A percentile compares a stretch with the other conserved stretches of the same genome.
phyloP scores from a whole-genome alignment of 306 rosid genomes.

The Mimosa pudica region DNA sequence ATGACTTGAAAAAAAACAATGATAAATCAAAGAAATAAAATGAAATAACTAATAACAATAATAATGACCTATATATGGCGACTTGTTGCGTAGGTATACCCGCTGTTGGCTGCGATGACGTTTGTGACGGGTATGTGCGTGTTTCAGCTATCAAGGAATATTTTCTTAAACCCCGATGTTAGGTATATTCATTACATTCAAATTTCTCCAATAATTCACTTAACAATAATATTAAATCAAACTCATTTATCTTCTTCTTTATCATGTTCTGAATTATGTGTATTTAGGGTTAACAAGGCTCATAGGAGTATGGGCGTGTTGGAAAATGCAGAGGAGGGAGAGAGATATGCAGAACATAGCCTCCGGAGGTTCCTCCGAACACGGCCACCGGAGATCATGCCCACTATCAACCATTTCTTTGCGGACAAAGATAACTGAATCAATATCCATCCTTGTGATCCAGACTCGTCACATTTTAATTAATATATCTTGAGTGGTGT shows the following conservation, averaged over 20 bases:
- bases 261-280: conserved; percentile 23
- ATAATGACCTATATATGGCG: too few relatives aligned
- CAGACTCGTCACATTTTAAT: not conserved
- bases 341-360: conserved; percentile 68
- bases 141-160: conserved; percentile 69
- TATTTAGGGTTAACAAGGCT: conserved; percentile 58
- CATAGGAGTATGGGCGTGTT: conserved; percentile 61
- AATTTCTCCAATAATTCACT: not conserved
- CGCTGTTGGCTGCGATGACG: conserved; percentile 80
- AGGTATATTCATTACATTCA: conserved; percentile 49
- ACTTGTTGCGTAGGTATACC: conserved; percentile 57
- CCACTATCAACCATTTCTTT: conserved; percentile 72
- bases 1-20: not conserved
- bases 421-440: conserved; percentile 50
- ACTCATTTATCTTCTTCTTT: not conserved
- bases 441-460: not conserved
- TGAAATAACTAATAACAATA: too few relatives aligned
- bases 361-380: conserved; percentile 82
- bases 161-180: conserved; percentile 74
- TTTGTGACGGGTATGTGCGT: conserved; percentile 72
- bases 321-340: conserved; percentile 82
- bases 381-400: conserved; percentile 80
- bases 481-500: not conserved
- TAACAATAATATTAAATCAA: not conserved
- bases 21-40: too few relatives aligned